Conservation (phyloP, 225 moss, liverwort and hornwort genomes). For the Asterella californica region DNA sequence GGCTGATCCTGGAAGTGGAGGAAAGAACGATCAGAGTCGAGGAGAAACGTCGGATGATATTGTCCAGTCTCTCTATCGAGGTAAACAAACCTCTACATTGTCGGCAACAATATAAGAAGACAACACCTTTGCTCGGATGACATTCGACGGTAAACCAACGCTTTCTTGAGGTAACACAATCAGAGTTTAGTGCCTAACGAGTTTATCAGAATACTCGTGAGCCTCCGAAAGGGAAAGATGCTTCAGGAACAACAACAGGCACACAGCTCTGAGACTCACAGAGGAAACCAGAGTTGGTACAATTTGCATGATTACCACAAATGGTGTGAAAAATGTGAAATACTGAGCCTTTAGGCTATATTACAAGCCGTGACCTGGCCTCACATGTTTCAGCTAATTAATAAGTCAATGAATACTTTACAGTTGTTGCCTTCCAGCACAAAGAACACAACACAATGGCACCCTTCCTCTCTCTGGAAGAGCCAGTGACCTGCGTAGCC, state of each 20-base stretch:
- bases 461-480: not conserved
- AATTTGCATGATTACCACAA: not conserved
- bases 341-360: slow-evolving; percentile 12
- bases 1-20: too few relatives aligned
- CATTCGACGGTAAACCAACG: not conserved
- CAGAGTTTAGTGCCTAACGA: not conserved
- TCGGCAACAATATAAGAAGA: not conserved
- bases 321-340: not conserved
- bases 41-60: not conserved
- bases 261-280: not conserved
- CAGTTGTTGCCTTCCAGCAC: slow-evolving; percentile 5
- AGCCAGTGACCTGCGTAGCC: slow-evolving; percentile 4
- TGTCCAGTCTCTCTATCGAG: not conserved
- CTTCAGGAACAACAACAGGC: not conserved
- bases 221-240: too few relatives aligned
- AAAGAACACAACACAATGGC: slow-evolving; percentile 10
- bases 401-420: slow-evolving; percentile 10
- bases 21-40: too few relatives aligned
- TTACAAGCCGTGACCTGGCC: slow-evolving; percentile 20
- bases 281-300: not conserved
- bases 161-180: not conserved
- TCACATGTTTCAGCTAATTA: slow-evolving; percentile 15
- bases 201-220: too few relatives aligned
- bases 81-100: too few relatives aligned
- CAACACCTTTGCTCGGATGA: not conserved